Percentiles rank a stretch among this genome's conserved stretches.
Conservation (phyloP, 495 filamentous ascomycete genomes). For the Letharia columbiana region DNA sequence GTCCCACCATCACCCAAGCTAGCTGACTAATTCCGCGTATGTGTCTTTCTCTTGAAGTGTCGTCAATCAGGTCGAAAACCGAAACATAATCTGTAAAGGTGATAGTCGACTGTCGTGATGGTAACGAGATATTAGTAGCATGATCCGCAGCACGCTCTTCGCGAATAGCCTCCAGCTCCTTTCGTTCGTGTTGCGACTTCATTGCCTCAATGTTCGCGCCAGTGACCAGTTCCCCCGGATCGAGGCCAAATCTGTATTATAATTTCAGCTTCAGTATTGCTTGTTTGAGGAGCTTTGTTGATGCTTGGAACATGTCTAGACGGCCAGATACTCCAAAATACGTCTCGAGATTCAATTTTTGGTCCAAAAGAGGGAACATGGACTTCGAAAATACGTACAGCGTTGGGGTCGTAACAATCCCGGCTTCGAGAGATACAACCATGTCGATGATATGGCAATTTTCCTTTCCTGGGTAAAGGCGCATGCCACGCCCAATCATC, state of each 20-base stretch:
- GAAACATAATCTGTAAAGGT: conserved; percentile 84
- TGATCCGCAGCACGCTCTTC: conserved; percentile 11
- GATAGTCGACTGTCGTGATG: conserved; percentile 33
- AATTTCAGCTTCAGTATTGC: neutral
- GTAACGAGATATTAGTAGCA: conserved; percentile 11
- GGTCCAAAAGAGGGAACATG: neutral
- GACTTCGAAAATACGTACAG: conserved; percentile 31
- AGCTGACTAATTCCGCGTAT: conserved; percentile 64
- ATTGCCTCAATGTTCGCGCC: conserved; percentile 50
- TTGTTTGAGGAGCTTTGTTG: neutral
- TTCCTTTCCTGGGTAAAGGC: conserved; percentile 67
- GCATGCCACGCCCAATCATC: conserved; percentile 94
- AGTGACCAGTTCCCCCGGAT: conserved; percentile 72
- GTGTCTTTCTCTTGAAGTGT: conserved; percentile 65
- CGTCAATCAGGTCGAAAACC: conserved; percentile 78
- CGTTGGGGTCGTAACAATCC: conserved; percentile 82
- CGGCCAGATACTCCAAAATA: neutral
- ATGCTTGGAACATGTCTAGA: neutral
- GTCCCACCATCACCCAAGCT: conserved; percentile 70
- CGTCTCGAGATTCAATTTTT: neutral
- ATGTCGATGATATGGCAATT: conserved; percentile 97
- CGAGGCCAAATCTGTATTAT: conserved; percentile 59
- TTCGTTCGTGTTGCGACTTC: conserved; percentile 40
- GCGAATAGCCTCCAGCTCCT: conserved; percentile 32
- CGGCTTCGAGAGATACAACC: conserved; percentile 71